Evolutionary conservation across 2,329 filamentous ascomycete species (phyloP).

Genomic region (Aspergillus japonicus): DNA sequence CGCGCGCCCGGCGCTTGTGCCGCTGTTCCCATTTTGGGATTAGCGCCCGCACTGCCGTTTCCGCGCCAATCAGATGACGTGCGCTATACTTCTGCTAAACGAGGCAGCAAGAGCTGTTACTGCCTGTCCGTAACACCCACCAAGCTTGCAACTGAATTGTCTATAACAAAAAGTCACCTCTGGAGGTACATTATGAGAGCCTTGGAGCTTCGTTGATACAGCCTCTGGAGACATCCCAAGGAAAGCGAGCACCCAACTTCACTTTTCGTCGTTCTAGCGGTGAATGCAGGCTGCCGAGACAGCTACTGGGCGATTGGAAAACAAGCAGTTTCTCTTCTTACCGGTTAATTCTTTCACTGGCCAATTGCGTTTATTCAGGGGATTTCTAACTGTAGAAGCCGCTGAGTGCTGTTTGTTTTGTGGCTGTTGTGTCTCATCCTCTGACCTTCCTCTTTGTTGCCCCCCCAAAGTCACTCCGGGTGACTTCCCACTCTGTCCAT

Average conservation of each 20-base stretch:
- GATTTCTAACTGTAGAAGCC: neutral
- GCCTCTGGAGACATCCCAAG: neutral
- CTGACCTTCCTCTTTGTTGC: neutral
- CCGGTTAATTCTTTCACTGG: neutral
- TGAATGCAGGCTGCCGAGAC: neutral
- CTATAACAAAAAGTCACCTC: neutral
- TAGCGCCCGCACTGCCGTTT: neutral
- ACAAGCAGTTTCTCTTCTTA: neutral
- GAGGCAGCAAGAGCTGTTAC: neutral
- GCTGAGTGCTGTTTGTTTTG: neutral
- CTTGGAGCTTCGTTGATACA: neutral
- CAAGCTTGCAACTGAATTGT: neutral
- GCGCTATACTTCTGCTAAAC: neutral
- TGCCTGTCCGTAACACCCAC: neutral
- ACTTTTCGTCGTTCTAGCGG: neutral
- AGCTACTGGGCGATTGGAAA: neutral
- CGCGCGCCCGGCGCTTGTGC: constrained; percentile 1
- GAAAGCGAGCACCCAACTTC: neutral
- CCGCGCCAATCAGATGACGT: neutral
- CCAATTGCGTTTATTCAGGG: neutral
- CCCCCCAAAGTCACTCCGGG: neutral
- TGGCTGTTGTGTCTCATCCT: neutral
- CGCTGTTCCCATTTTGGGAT: neutral
- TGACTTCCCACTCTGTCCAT: neutral
- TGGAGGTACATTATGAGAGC: neutral